phyloP scores from a whole-genome alignment of 805 yeast genomes.

The Starmerella floricola region DNA sequence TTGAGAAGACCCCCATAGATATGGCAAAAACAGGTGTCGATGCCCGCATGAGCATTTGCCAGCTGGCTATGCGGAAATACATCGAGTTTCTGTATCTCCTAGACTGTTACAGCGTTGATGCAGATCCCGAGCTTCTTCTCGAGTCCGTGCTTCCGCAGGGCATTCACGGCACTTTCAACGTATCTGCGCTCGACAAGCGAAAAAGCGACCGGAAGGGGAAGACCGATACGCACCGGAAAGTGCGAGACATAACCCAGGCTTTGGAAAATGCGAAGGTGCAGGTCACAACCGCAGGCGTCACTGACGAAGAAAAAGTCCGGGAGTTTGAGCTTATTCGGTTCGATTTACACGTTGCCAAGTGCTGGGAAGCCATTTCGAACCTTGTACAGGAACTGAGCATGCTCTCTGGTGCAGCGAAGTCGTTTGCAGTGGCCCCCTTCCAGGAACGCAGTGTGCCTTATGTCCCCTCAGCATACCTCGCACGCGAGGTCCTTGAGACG shows the following conservation, averaged over 20 bases:
- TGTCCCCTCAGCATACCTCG: constrained; percentile 6
- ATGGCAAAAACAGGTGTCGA: constrained; percentile 10
- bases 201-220: background rate
- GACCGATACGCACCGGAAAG: background rate
- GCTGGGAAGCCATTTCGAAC: constrained; percentile 12
- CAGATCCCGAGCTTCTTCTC: background rate
- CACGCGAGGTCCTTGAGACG: background rate
- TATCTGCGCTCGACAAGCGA: background rate
- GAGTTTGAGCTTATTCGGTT: constrained; percentile 8
- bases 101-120: constrained; percentile 17
- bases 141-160: constrained; percentile 14
- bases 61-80: constrained; percentile 20
- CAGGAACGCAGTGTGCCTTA: constrained; percentile 1
- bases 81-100: constrained; percentile 22
- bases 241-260: background rate
- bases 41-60: constrained; percentile 17
- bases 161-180: constrained; percentile 8
- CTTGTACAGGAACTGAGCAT: constrained; percentile 8
- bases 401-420: constrained; percentile 4
- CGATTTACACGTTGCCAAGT: background rate
- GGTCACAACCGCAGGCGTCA: background rate
- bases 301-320: constrained; percentile 10
- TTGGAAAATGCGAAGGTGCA: background rate
- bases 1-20: constrained; percentile 26
- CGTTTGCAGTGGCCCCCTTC: background rate